Base-by-base conservation (phyloP, 768 basidiomycete species). In the Suillus occidentalis region DNA sequence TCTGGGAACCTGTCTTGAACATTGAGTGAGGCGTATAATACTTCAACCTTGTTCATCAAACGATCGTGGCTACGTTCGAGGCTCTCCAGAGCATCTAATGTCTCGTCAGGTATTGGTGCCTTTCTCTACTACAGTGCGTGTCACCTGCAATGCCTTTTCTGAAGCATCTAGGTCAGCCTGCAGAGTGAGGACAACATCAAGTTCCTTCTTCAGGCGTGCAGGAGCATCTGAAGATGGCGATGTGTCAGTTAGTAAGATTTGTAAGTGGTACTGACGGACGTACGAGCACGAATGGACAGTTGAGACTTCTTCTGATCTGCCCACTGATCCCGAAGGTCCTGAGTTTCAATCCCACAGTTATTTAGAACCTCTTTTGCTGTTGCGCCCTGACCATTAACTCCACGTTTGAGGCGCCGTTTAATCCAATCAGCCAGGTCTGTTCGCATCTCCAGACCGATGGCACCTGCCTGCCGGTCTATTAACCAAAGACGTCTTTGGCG, bases 341-440 rank as follows among this genome's bases (percentile, higher is more conserved):
- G 34, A 0, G 63, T 25, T 0, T 65, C 1, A 6, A 75, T 47
- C 0, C 68, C 69, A 56, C 71, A 73, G 2, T 64, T 31, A 1
- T 43, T 58, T 1, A 81, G 63, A 0, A 62, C 57, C 5, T 66
- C 60, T 4, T 47, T 25, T 1, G 73, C 73, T 18, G 67, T 16
- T 6, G 40, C 6, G 0, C 40, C 40, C 14, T 42, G 40, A 2
- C 5, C 16, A 16, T 16, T 42, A 16, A 42, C 6, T 1, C 40
- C 40, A 42, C 2, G 14, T 18, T 42, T 55, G 10, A 72, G 67
- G 10, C 72, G 66, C 3, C 72, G 67, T 1, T 62, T 63, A 4
- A 80, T 67, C 79, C 79, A 81, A 6, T 67, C 63, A 0, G 79
- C 77, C 1, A 81, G 72, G 13, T 75, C 72, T n/a, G 71, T 63